Base-by-base conservation (phyloP, 148 eudicot genomes). In the Rhododendron vialii region DNA sequence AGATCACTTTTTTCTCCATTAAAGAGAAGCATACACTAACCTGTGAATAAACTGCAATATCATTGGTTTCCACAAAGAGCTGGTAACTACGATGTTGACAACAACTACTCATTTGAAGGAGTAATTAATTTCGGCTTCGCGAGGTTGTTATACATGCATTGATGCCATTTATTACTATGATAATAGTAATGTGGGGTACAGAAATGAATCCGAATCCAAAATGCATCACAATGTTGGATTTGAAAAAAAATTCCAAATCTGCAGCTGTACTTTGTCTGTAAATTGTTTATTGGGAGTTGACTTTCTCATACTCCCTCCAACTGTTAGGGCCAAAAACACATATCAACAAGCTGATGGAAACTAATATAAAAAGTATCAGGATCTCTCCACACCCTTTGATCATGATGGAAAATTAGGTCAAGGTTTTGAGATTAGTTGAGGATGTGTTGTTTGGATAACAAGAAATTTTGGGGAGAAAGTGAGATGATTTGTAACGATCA, bases 261-360 rank as follows among this genome's bases (percentile, higher is more conserved):
- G 38, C 76, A 71, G 76, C 76, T 71, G 76, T 71, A 71, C 41
- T 14, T 71, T 71, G 20, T 30, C 76, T 71, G 76, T 33, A 71
- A 71, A 71, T 71, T 71, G 41, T 71, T 71, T 71, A 71, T 71
- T 71, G 76, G 22, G 41, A 71, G 76, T 71, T 71, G 76, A 71
- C 76, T 71, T 71, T 33, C 33, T 65, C 4, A 8, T 47, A 9
- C 50, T 59, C 24, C 5, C 15, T 4, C n/a, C 5, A n/a, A n/a
- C 26, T 65, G 73, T n/a, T 65, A 2, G 33, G 71, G 10, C 71
- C 26, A 20, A 2, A 61, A 61, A 6, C 7, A 2, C 13, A 65
- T 17, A 5, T 0, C 1, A 57, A 1, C 20, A 57, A 5, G 65
- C 24, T 57, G 1, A 57, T 18, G 0, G 20, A 57, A 57, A 5